These are phyloP conservation scores for Clitopilus passeckerianus DNA, from an alignment of 768 basidiomycete species.

Conservation along the genomic window DNA sequence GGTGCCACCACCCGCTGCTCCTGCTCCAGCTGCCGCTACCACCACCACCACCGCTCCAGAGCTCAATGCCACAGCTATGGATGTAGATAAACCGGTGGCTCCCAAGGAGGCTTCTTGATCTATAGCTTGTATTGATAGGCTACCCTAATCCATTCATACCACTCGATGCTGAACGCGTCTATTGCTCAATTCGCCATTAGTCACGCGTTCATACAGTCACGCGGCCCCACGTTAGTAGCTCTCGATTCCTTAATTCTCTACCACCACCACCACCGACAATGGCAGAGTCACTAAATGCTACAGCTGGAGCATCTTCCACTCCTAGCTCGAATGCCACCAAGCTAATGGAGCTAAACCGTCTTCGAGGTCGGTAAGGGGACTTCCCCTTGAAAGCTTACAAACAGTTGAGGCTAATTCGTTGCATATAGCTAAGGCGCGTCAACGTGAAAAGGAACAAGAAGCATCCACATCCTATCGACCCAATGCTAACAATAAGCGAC, in stretches of 20 bases:
- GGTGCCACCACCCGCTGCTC: not conserved
- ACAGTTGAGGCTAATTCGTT: not conserved
- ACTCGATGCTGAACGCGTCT: not conserved
- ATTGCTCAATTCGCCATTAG: not conserved
- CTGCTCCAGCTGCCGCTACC: not conserved
- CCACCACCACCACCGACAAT: not conserved
- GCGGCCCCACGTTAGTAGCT: too few relatives aligned
- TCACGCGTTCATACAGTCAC: not conserved
- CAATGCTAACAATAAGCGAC: slow-evolving; percentile 76
- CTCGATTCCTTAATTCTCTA: not conserved
- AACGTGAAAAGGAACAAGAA: slow-evolving; percentile 60
- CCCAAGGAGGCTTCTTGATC: not conserved
- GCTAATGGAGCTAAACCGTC: not conserved
- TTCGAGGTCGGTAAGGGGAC: not conserved
- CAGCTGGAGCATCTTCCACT: not conserved
- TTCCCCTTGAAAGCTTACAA: not conserved
- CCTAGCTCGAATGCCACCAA: not conserved
- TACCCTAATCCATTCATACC: not conserved
- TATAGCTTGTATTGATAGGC: not conserved
- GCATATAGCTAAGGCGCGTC: slow-evolving; percentile 64
- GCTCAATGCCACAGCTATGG: not conserved
- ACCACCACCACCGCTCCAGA: not conserved
- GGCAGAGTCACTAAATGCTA: not conserved
- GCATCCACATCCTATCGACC: slow-evolving; percentile 35
- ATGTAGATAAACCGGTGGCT: not conserved